These are phyloP conservation scores for Neolentinus lepideus DNA, from an alignment of 1,284 basidiomycete species.

Conservation along the genomic window DNA sequence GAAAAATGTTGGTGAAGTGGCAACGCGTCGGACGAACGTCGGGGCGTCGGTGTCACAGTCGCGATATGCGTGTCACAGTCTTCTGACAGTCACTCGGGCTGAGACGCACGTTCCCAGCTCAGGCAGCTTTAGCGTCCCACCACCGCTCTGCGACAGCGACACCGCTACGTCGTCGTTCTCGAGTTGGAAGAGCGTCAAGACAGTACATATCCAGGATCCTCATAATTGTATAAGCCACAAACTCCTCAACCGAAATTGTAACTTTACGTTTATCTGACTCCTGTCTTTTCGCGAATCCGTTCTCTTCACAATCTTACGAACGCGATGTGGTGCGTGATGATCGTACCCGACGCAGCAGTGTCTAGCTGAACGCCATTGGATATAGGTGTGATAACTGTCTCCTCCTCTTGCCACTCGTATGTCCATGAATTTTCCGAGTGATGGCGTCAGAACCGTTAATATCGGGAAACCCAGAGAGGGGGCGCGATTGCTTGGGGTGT, in stretches of 20 bases:
- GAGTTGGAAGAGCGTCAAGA: neutral
- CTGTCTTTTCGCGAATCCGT: neutral
- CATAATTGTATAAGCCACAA: neutral
- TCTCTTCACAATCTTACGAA: neutral
- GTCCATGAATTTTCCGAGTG: conserved; percentile 16
- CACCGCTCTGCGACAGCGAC: neutral
- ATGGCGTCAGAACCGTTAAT: neutral
- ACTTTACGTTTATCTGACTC: neutral
- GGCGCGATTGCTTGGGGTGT: conserved; percentile 73
- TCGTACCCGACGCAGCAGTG: neutral
- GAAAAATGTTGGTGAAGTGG: neutral
- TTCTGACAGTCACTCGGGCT: neutral
- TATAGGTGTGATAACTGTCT: conserved; percentile 69
- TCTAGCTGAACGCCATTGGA: conserved; percentile 1
- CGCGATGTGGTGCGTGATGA: conserved; percentile 1
- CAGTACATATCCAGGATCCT: neutral
- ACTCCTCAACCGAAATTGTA: neutral
- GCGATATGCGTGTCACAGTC: too few relatives aligned
- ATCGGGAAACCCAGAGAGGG: conserved; percentile 38
- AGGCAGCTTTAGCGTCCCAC: neutral
- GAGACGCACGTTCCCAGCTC: neutral
- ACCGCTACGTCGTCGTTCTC: neutral
- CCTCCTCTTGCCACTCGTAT: conserved; percentile 58
- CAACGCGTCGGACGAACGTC: neutral
- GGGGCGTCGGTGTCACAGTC: neutral